A percentile compares a stretch with the other conserved stretches of the same genome.
phyloP scores from a whole-genome alignment of 352 stramenopile species.

The Phytophthora rubi region DNA sequence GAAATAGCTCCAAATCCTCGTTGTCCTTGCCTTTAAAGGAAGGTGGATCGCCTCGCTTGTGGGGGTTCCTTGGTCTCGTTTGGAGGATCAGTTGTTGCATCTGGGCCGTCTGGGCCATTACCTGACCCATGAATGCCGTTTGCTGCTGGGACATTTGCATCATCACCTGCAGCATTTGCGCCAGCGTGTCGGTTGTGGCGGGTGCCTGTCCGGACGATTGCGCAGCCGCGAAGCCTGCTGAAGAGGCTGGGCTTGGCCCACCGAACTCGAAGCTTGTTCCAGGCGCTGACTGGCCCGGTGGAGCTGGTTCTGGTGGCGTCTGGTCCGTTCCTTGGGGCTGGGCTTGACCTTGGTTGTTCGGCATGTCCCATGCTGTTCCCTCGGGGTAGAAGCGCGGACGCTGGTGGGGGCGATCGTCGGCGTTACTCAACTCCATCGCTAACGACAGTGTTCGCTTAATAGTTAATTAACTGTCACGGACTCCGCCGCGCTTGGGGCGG shows the following conservation, averaged over 20 bases:
- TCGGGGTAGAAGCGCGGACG: not conserved
- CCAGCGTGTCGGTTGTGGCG: slow-evolving; percentile 16
- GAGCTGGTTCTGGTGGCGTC: not conserved
- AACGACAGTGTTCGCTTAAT: not conserved
- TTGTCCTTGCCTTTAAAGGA: slow-evolving; percentile 12
- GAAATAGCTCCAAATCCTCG: slow-evolving; percentile 21
- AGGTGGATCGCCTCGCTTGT: slow-evolving; percentile 7
- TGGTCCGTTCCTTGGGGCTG: not conserved
- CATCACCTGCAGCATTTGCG: slow-evolving; percentile 10
- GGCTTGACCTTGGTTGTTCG: no score
- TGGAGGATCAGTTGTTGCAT: slow-evolving; percentile 18
- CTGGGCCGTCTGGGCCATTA: slow-evolving; percentile 16
- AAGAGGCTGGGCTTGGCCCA: not conserved
- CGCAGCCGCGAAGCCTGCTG: not conserved
- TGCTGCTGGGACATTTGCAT: slow-evolving; percentile 13
- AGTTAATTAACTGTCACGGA: not conserved
- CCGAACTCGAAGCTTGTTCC: no score
- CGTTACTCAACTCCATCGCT: not conserved
- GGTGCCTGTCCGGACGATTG: not conserved
- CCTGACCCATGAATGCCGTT: slow-evolving; percentile 8
- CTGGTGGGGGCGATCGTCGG: not conserved
- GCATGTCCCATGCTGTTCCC: not conserved
- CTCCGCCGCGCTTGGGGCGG: not conserved
- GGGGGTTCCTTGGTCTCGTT: not conserved
- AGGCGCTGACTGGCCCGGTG: not conserved